phyloP scores from a whole-genome alignment of 768 basidiomycete species.

The Paxillus ammoniavirescens region DNA sequence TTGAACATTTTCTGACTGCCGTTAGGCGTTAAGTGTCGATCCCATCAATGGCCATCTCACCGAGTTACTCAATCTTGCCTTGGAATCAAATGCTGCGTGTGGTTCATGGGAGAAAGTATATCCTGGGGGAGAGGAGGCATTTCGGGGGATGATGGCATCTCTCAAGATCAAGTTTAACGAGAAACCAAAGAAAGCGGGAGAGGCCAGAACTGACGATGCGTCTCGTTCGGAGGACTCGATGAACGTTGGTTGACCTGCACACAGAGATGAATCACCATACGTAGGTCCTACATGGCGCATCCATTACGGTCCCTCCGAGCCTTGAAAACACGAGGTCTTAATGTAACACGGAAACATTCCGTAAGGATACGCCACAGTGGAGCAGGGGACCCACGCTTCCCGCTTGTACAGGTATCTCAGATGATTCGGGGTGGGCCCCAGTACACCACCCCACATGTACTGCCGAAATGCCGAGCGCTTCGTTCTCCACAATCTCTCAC shows the following conservation, averaged over 20 bases:
- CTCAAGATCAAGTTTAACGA: slow-evolving; percentile 29
- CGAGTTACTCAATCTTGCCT: slow-evolving; percentile 77
- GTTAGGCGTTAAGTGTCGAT: slow-evolving; percentile 73
- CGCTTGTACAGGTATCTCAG: slow-evolving; percentile 14
- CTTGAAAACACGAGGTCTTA: slow-evolving; percentile 21
- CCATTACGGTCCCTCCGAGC: background rate
- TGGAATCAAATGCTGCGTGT: slow-evolving; percentile 49
- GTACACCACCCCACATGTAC: slow-evolving; percentile 8
- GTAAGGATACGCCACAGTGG: slow-evolving; percentile 14
- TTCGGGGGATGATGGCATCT: slow-evolving; percentile 32
- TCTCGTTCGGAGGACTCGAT: slow-evolving; percentile 27
- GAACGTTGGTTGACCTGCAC: slow-evolving; percentile 28
- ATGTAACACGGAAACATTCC: slow-evolving; percentile 14
- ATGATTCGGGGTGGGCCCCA: slow-evolving; percentile 26
- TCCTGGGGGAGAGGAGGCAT: slow-evolving; percentile 34
- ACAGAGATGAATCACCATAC: background rate
- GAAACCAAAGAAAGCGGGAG: slow-evolving; percentile 19
- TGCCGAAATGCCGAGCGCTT: slow-evolving; percentile 34
- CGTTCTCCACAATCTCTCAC: slow-evolving; percentile 37
- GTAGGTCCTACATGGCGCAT: background rate
- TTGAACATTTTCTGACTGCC: slow-evolving; percentile 1
- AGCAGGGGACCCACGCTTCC: slow-evolving; percentile 22
- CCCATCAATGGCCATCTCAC: slow-evolving; percentile 80
- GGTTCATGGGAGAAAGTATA: slow-evolving; percentile 33
- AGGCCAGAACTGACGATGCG: slow-evolving; percentile 14